Base-by-base conservation (phyloP, 495 filamentous ascomycete species). In the Bathelium albidoporum region DNA sequence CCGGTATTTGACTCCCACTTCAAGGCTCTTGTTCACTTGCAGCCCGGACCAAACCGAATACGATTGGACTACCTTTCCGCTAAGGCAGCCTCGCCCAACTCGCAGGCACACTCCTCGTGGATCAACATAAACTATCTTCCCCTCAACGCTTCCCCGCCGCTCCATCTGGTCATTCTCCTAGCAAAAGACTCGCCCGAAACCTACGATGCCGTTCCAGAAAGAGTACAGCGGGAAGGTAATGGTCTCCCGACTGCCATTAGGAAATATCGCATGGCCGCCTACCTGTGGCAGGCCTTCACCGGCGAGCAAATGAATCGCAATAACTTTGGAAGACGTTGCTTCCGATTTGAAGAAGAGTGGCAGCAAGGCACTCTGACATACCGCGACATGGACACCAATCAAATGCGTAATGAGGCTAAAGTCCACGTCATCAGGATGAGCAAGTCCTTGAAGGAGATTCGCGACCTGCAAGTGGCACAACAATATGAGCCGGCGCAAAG, bases 261-360 rank as follows among this genome's bases (percentile, higher is more conserved):
- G 62, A 96, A 96, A 73, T 95, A 89, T 69, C 83, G 90, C 61
- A 95, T 91, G 85, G 86, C 90, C 26, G 91, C 90, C 20, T 95
- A 96, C 72, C 80, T 97, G 1, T 97, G 92, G 92, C 92, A 96
- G 72, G 90, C 91, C 9, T 96, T 94, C 70, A 97, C 92, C 0
- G 89, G 88, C 14, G 91, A 96, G 71, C 91, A 97, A 71, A 96
- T 96, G 91, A 87, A 83, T 73, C 88, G 90, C 63, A 87, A 93
- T 73, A 86, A 85, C 53, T 82, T 96, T 60, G 90, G 90, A 2
- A 82, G 92, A 29, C 83, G 92, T 26, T 88, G 85, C 53, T 96
- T 96, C 71, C 80, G 91, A 45, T 89, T 93, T 66, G 92, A 97
- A 61, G 92, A 97, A 73, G 89, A 93, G 68, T 97, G 92, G 92